These are phyloP conservation scores for Glycine latifolia DNA, from an alignment of 306 rosid species.

Conservation along the genomic window DNA sequence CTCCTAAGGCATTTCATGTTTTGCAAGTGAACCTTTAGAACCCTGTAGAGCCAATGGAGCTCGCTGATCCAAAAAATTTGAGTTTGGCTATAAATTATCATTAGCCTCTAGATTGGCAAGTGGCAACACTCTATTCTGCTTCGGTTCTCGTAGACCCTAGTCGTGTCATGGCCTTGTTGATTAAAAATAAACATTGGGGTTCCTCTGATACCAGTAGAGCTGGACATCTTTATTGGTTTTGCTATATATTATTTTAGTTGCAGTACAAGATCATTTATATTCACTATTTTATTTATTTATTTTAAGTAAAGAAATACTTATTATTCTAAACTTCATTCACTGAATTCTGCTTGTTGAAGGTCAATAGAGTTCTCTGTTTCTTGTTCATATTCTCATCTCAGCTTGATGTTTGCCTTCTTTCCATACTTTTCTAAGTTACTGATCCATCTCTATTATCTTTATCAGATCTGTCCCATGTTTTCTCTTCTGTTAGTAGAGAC, in stretches of 20 bases:
- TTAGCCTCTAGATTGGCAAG: slow-evolving; percentile 11
- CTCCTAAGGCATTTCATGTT: slow-evolving; percentile 13
- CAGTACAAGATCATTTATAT: slow-evolving; percentile 1
- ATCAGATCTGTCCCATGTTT: slow-evolving; percentile 89
- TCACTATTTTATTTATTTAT: not conserved
- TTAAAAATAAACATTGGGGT: not conserved
- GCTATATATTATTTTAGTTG: slow-evolving; percentile 18
- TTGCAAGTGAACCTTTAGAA: not conserved
- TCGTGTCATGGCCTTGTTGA: not conserved
- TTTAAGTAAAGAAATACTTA: slow-evolving; percentile 9
- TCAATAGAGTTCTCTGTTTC: not conserved
- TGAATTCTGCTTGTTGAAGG: slow-evolving; percentile 31
- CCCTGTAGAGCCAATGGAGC: not conserved
- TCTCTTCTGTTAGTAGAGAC: slow-evolving; percentile 82
- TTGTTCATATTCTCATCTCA: not conserved
- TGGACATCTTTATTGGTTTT: not conserved
- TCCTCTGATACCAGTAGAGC: not conserved
- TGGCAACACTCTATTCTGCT: slow-evolving; percentile 4
- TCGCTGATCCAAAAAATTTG: not conserved
- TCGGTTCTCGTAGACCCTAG: slow-evolving; percentile 20
- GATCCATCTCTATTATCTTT: slow-evolving; percentile 37
- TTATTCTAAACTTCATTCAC: slow-evolving; percentile 28
- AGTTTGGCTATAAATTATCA: slow-evolving; percentile 1
- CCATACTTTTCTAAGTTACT: slow-evolving; percentile 9
- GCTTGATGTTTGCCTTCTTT: slow-evolving; percentile 34